A percentile compares a stretch with the other conserved stretches of the same genome.
phyloP scores from a whole-genome alignment of 1,284 basidiomycete species.

The Chalciporus piperatoides region DNA sequence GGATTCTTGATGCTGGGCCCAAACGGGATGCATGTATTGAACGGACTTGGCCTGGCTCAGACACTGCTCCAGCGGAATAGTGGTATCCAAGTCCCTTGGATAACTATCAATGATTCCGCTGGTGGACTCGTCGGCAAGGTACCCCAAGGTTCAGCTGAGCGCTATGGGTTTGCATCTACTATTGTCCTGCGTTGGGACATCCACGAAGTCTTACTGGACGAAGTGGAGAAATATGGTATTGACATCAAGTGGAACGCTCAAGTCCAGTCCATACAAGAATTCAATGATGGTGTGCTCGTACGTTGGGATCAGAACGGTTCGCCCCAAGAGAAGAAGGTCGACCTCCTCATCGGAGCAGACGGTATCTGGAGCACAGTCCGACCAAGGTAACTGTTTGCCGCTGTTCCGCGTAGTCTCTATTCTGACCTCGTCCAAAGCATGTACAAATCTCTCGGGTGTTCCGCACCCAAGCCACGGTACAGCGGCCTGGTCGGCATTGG shows the following conservation, averaged over 20 bases:
- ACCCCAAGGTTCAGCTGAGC: constrained; percentile 28
- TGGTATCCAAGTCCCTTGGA: constrained; percentile 19
- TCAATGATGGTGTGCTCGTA: constrained; percentile 25
- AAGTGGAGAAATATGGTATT: constrained; percentile 23
- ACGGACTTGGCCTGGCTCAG: constrained; percentile 26
- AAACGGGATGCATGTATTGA: constrained; percentile 31
- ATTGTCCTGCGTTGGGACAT: constrained; percentile 31
- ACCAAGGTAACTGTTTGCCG: constrained; percentile 15
- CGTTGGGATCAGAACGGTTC: constrained; percentile 24
- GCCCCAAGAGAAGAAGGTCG: constrained; percentile 24
- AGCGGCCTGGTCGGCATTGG: constrained; percentile 31
- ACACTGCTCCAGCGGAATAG: constrained; percentile 25
- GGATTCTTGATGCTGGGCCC: constrained; percentile 30
- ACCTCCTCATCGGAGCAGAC: constrained; percentile 33
- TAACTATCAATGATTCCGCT: constrained; percentile 22
- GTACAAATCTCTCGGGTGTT: constrained; percentile 20
- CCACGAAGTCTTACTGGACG: constrained; percentile 30
- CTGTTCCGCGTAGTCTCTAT: not conserved
- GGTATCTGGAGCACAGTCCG: constrained; percentile 34
- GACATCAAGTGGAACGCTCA: constrained; percentile 26
- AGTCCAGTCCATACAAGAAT: constrained; percentile 26
- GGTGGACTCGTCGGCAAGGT: constrained; percentile 26
- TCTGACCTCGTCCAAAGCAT: constrained; percentile 22
- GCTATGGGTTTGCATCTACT: constrained; percentile 30
- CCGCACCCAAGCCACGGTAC: constrained; percentile 27